Base-by-base conservation (phyloP, 352 stramenopile species). In the Lagenidium giganteum region DNA sequence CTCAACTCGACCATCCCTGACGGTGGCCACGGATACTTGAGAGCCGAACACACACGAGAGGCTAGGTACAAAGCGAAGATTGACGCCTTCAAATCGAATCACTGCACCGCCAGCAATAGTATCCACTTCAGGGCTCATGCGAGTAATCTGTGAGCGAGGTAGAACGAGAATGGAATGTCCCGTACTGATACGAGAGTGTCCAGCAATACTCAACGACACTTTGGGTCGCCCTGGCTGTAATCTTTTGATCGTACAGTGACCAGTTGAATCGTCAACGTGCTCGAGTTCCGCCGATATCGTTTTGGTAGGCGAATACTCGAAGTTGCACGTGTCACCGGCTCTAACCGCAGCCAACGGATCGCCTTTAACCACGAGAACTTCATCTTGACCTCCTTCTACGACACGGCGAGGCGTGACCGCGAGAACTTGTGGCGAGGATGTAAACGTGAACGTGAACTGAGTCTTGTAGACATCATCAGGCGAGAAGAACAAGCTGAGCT, bases 381-480 rank as follows among this genome's bases (percentile, higher is more conserved):
- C 33, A 25, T 24, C 47, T 1, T 35, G 45, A 20, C 53, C 35
- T 4, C 33, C 13, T 35, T 61, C 53, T 33, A 7, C 47, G n/a
- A 52, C 34, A 12, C 32, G 33, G 7, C 23, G 35, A 6, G 53
- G 53, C 16, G 40, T 17, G 0, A 61, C 9, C 2, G 53, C 36
- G 20, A 48, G 2, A 27, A 61, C 5, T 26, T 45, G 53, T 5
- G 45, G 53, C 13, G 23, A 9, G 1, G 8, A 13, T 1, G 39
- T 41, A 23, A 52, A 61, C 20, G 41, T 23, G 12, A 61, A 61
- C n/a, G 27, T 24, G 16, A 52, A 51, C 0, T 46, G 45, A 0
- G 22, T 40, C 7, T 29, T 14, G 14, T 52, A 14, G 3, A 55
- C 28, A 25, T 61, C 53, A 5, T 33, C 28, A 4, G 28, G 45